Evolutionary conservation across 2,329 filamentous ascomycete genomes (phyloP), one percentile per base, ranked within the genome.

Genomic region (Alternaria panax): DNA sequence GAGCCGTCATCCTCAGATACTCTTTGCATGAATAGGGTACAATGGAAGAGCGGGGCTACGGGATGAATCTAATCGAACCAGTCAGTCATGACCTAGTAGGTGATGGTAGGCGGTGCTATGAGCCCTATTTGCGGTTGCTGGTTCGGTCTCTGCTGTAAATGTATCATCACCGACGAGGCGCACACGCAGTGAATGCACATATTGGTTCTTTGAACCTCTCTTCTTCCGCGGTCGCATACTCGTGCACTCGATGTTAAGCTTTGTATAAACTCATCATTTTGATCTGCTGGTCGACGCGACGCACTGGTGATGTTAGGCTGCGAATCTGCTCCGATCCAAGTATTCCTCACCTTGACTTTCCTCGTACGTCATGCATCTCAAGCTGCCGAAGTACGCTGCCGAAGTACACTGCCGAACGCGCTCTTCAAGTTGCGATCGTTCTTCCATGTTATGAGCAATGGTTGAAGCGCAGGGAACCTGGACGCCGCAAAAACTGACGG

Each of bases 31-130:
- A 69, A 62, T 6, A 41, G 58, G 42, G 38, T 42, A 2, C 40
- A 59, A 25, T 66, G 63, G 22, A 67, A 46, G 18, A 67, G 48
- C 12, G 66, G 66, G 22, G 66, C 66, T 3, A 69, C 61, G 11
- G 66, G 66, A 58, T 69, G 65, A 22, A 69, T 63, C 61, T 61
- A 66, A 8, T 55, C 64, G 57, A 69, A 69, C 66, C 66, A 69
- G 56, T 69, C 66, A 42, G 43, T 32, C 30, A 64, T 45, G 40
- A 66, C 51, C 27, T 62, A 60, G 2, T 63, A 41, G 22, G 67
- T 20, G 11, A 59, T 36, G 9, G 57, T 36, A 16, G 28, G 9
- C 30, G 64, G 47, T 40, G 63, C 65, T 30, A 69, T 64, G 7
- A 52, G 25, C 2, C 55, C 42, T 27, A 65, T n/a, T n/a, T 27